phyloP scores from a whole-genome alignment of 345 rosid species.

The Arabidopsis suecica region DNA sequence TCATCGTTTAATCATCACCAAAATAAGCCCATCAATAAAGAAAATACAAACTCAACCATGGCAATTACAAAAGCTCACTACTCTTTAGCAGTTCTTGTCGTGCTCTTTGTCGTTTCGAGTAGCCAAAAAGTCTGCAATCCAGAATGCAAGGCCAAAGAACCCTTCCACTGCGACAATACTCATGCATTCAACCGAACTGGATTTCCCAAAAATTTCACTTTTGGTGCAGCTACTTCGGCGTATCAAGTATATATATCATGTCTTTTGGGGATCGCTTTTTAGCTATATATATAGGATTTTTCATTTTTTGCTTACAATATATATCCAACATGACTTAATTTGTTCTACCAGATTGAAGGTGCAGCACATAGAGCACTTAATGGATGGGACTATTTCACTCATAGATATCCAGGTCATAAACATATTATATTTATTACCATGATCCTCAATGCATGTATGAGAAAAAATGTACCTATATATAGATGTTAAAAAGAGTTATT shows the following conservation, averaged over 20 bases:
- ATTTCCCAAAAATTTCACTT: slow-evolving; percentile 21
- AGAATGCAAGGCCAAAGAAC: slow-evolving; percentile 34
- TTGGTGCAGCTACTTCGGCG: slow-evolving; percentile 39
- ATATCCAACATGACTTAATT: neutral
- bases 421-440: neutral
- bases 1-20: neutral
- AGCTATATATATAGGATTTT: neutral
- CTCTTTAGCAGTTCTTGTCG: slow-evolving; percentile 14
- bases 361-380: slow-evolving; percentile 37
- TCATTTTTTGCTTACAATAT: too few species aligned
- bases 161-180: slow-evolving; percentile 28
- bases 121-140: slow-evolving; percentile 31
- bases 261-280: neutral
- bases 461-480: too few species aligned
- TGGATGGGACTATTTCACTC: slow-evolving; percentile 37
- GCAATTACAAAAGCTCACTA: slow-evolving; percentile 17
- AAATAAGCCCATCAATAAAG: neutral
- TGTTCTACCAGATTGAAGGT: slow-evolving; percentile 24
- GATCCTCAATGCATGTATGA: too few species aligned
- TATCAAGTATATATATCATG: slow-evolving; percentile 12
- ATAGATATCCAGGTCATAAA: slow-evolving; percentile 32
- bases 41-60: slow-evolving; percentile 1
- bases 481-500: neutral
- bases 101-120: neutral
- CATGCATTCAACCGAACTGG: slow-evolving; percentile 28